Base-by-base conservation (phyloP, 805 yeast genomes). In the Kazachstania taianensis region DNA sequence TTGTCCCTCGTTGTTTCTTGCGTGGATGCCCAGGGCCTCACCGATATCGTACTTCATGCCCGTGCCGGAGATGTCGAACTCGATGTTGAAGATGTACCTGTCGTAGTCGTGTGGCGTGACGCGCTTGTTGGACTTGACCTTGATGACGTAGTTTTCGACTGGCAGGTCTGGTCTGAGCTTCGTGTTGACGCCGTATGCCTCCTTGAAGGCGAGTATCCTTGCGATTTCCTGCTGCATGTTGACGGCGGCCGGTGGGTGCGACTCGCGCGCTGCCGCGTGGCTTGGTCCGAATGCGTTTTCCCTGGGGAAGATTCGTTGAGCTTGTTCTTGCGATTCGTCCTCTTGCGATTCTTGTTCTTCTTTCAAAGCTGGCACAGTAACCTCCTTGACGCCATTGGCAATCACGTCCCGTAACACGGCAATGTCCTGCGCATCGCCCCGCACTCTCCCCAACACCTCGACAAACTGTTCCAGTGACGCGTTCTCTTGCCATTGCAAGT, bases 21-120 rank as follows among this genome's bases (percentile, higher is more conserved):
- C 96, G 52, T 89, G 96, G 41, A 89, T 74, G 53, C 97, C 97
- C 41, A 89, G 73, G 15, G 97, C 96, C 68, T 89, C 97, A 57
- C 97, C 97, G 54, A 89, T 85, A 44, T 79, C 92, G 57, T 89
- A 89, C 33, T 75, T 83, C 55, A 89, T 68, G 18, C 94, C 96
- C 25, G 96, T 86, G 36, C 94, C 94, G 31, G 86, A 62, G 54
- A 79, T 73, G 57, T 89, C 97, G 48, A 89, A 85, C 64, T 89
- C 97, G 48, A 89, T 81, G 56, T 89, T 95, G 84, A 89, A 89
- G 50, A 89, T 87, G 63, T 89, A 82, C 66, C 97, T 83, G 43
- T 83, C 84, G 62, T 89, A 89, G 50, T 83, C 87, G 25, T 51
- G 53, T 5, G 97, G 96, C 14, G 97, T 89, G 43, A 89, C 80